phyloP scores from a whole-genome alignment of 2,329 filamentous ascomycete genomes.

The Knoxdaviesia capensis region DNA sequence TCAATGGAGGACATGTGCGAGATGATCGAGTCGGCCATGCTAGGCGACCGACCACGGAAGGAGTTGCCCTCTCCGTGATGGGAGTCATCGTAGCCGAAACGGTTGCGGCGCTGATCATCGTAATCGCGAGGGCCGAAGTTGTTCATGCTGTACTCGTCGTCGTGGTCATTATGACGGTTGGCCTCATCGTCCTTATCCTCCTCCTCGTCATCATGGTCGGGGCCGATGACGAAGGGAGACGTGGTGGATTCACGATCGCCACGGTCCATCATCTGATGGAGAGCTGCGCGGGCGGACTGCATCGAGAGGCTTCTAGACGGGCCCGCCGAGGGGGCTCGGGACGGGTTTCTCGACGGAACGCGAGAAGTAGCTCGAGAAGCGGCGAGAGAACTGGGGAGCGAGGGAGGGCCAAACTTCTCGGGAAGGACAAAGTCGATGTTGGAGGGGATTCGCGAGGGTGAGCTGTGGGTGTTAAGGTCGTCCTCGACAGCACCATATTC shows the following conservation, averaged over 20 bases:
- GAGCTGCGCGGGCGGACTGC: too few relatives aligned
- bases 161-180: not conserved
- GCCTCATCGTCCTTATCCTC: conserved; percentile 4
- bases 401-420: conserved; percentile 11
- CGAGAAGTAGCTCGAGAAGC: conserved; percentile 21
- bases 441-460: conserved; percentile 17
- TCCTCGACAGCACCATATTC: conserved; percentile 51
- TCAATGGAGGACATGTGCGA: conserved; percentile 49
- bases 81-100: not conserved
- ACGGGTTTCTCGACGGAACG: conserved; percentile 26
- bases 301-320: too few relatives aligned
- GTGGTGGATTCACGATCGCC: too few relatives aligned
- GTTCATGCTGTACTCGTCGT: not conserved
- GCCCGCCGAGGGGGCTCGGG: conserved; percentile 7
- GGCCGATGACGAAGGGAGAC: too few relatives aligned
- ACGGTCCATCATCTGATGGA: too few relatives aligned
- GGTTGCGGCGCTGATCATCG: not conserved
- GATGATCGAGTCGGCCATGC: conserved; percentile 59
- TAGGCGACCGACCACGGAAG: conserved; percentile 51
- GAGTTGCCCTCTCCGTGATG: conserved; percentile 27
- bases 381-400: conserved; percentile 17
- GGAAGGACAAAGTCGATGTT: conserved; percentile 17
- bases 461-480: conserved; percentile 18
- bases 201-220: conserved; percentile 4
- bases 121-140: not conserved